Evolutionary conservation across 2,329 filamentous ascomycete species (phyloP).

Genomic region (Aspergillus brunneoviolaceus): DNA sequence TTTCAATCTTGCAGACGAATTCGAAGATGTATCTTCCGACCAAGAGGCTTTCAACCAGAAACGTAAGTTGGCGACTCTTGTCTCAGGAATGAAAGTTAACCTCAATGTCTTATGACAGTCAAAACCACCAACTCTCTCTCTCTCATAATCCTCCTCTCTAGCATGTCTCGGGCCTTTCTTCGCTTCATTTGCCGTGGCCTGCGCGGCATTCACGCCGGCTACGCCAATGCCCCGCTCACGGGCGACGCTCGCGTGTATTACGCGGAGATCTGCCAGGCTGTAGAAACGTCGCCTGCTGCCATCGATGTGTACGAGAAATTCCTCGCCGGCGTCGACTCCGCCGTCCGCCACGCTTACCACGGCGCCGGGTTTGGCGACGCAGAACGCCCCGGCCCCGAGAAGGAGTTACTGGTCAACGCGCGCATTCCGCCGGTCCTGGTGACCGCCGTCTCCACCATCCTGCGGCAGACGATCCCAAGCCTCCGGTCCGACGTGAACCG

Average conservation of each 20-base stretch:
- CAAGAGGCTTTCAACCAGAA: slow-evolving; percentile 40
- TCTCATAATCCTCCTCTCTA: slow-evolving; percentile 65
- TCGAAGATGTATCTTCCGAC: slow-evolving; percentile 34
- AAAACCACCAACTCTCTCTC: slow-evolving; percentile 42
- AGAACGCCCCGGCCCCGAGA: slow-evolving; percentile 51
- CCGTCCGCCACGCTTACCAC: slow-evolving; percentile 61
- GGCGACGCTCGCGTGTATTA: slow-evolving; percentile 46
- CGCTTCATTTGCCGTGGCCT: slow-evolving; percentile 67
- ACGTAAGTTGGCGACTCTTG: slow-evolving; percentile 23
- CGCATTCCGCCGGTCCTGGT: slow-evolving; percentile 53
- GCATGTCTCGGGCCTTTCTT: slow-evolving; percentile 70
- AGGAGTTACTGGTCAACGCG: slow-evolving; percentile 54
- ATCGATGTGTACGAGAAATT: slow-evolving; percentile 64
- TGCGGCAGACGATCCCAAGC: slow-evolving; percentile 53
- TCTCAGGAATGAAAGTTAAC: slow-evolving; percentile 2
- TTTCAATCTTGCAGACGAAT: slow-evolving; percentile 44
- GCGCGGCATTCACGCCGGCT: slow-evolving; percentile 52
- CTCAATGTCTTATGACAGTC: slow-evolving; percentile 21
- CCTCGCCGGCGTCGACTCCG: slow-evolving; percentile 63
- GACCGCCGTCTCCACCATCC: slow-evolving; percentile 48
- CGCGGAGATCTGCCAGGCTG: slow-evolving; percentile 54
- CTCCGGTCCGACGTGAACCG: slow-evolving; percentile 63
- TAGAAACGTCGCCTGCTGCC: slow-evolving; percentile 56
- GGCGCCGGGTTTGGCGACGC: slow-evolving; percentile 44
- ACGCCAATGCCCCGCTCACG: slow-evolving; percentile 38